Evolutionary conservation across 2,329 filamentous ascomycete genomes (phyloP).

Genomic region (Pseudogymnoascus sp.): DNA sequence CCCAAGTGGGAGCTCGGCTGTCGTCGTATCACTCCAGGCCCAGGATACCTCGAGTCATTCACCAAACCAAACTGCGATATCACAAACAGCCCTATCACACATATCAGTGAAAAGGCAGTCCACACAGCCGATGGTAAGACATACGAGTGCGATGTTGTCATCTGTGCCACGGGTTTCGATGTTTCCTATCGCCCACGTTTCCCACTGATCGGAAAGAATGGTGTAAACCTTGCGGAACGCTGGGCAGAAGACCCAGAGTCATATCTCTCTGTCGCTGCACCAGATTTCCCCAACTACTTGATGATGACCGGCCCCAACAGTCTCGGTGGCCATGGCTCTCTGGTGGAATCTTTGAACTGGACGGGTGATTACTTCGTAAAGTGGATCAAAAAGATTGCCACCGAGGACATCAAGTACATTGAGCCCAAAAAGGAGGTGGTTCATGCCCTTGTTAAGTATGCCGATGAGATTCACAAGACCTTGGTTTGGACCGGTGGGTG

Average conservation of each 20-base stretch:
- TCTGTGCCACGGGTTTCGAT: slow-evolving; percentile 31
- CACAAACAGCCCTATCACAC: slow-evolving; percentile 15
- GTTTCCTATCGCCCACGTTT: slow-evolving; percentile 24
- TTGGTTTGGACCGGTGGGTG: slow-evolving; percentile 34
- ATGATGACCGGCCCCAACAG: slow-evolving; percentile 25
- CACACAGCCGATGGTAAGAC: not conserved
- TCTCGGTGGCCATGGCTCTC: slow-evolving; percentile 22
- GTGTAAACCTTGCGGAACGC: slow-evolving; percentile 16
- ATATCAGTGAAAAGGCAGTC: not conserved
- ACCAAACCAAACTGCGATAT: slow-evolving; percentile 15
- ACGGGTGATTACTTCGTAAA: slow-evolving; percentile 30
- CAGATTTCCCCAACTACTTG: slow-evolving; percentile 13
- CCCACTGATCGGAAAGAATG: slow-evolving; percentile 19
- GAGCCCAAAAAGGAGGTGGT: slow-evolving; percentile 30
- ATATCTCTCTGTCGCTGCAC: slow-evolving; percentile 21
- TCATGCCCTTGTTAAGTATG: slow-evolving; percentile 34
- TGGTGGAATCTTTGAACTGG: slow-evolving; percentile 25
- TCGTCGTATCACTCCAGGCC: slow-evolving; percentile 88
- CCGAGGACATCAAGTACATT: slow-evolving; percentile 29
- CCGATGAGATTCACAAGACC: slow-evolving; percentile 37
- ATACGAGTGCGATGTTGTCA: slow-evolving; percentile 27
- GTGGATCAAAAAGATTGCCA: slow-evolving; percentile 29
- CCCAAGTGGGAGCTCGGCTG: slow-evolving; percentile 11
- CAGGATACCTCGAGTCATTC: slow-evolving; percentile 28
- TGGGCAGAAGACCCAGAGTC: slow-evolving; percentile 20